Percentiles rank a stretch among this genome's conserved stretches.
Evolutionary conservation across 2,329 filamentous ascomycete genomes (phyloP).

Genomic region (Colletotrichum sp.): DNA sequence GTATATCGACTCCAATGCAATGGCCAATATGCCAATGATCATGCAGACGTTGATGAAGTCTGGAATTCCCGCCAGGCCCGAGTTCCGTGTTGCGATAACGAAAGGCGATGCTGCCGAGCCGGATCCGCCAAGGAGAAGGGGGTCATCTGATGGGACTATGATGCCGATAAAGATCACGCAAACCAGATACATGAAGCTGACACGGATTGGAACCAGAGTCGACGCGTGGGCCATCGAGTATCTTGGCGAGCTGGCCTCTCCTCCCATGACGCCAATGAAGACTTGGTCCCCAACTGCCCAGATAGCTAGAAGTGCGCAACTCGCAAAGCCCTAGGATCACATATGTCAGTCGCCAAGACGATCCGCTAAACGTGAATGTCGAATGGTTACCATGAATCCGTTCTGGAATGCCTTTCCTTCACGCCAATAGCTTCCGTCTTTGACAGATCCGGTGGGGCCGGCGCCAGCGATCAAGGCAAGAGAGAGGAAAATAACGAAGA

Average conservation of each 20-base stretch:
- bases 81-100: background rate
- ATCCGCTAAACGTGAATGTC: background rate
- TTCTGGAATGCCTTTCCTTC: background rate
- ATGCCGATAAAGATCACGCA: background rate
- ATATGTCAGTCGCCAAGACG: background rate
- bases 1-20: background rate
- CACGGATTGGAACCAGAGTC: background rate
- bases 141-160: background rate
- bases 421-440: background rate
- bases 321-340: background rate
- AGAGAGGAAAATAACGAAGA: background rate
- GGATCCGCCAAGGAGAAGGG: background rate
- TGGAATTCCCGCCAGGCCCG: background rate
- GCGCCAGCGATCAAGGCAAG: background rate
- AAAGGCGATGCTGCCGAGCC: background rate
- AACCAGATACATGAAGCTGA: background rate
- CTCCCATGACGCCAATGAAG: background rate
- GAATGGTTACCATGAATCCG: background rate
- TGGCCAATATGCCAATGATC: background rate
- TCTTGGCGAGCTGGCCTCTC: background rate
- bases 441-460: background rate
- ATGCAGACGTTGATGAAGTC: background rate
- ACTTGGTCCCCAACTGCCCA: background rate
- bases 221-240: background rate
- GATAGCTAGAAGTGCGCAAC: background rate